Conservation (phyloP, 768 basidiomycete genomes). For the Psilocybe cubensis region DNA sequence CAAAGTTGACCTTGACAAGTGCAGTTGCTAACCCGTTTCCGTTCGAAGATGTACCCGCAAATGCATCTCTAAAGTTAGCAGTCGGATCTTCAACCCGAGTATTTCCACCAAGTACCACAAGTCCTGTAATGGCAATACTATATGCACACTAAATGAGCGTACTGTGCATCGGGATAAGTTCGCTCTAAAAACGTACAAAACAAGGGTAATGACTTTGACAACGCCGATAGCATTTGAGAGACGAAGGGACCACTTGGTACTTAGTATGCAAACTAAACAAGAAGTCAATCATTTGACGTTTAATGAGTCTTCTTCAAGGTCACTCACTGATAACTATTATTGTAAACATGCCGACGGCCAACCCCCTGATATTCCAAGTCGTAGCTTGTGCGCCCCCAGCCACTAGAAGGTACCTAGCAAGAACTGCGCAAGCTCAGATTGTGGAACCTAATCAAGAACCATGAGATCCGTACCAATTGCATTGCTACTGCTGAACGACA, state of each 20-base stretch:
- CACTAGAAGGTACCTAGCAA: constrained; percentile 39
- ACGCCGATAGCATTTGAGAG: constrained; percentile 36
- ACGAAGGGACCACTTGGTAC: constrained; percentile 42
- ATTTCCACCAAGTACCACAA: constrained; percentile 62
- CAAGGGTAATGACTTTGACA: constrained; percentile 34
- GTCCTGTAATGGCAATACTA: constrained; percentile 55
- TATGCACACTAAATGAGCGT: background rate
- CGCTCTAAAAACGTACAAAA: constrained; percentile 27
- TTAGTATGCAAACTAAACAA: constrained; percentile 31
- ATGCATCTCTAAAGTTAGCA: constrained; percentile 59
- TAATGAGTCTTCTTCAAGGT: background rate
- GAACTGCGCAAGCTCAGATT: constrained; percentile 22
- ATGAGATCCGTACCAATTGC: constrained; percentile 32
- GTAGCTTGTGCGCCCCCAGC: constrained; percentile 30
- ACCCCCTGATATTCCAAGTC: constrained; percentile 37
- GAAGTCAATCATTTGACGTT: background rate
- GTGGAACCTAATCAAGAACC: background rate
- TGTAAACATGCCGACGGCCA: constrained; percentile 37
- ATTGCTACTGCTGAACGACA: constrained; percentile 42
- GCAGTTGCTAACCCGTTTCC: constrained; percentile 48
- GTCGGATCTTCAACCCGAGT: constrained; percentile 60
- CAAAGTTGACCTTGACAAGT: constrained; percentile 40
- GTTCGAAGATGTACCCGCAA: constrained; percentile 54
- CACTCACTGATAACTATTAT: constrained; percentile 32
- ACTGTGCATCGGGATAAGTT: background rate